Conservation (phyloP, 2,329 filamentous ascomycete genomes). For the Fusarium virguliforme region DNA sequence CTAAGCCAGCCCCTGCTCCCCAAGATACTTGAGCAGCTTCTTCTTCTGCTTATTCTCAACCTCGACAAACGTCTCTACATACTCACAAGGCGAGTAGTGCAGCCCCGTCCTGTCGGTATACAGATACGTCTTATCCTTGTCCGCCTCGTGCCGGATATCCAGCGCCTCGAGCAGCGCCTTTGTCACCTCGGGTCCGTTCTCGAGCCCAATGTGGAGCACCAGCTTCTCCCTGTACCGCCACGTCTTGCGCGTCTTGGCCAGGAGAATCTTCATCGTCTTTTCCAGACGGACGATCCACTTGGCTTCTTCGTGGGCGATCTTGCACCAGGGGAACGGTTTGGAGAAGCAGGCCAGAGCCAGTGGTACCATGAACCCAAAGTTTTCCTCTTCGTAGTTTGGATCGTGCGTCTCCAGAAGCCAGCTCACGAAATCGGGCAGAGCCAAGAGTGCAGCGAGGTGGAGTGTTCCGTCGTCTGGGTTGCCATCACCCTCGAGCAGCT, state of each 20-base stretch:
- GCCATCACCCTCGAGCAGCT: neutral
- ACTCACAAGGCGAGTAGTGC: conserved; percentile 27
- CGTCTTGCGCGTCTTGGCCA: conserved; percentile 4
- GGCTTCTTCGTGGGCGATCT: conserved; percentile 24
- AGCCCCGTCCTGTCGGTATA: conserved; percentile 27
- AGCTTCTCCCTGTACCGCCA: conserved; percentile 30
- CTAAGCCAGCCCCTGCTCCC: conserved; percentile 17
- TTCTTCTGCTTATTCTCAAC: conserved; percentile 24
- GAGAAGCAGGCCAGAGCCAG: conserved; percentile 24
- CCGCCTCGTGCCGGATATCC: neutral
- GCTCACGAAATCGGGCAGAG: conserved; percentile 13
- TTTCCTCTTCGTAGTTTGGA: conserved; percentile 30
- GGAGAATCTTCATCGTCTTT: conserved; percentile 26
- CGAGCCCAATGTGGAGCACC: conserved; percentile 23
- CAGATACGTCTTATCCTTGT: conserved; percentile 17
- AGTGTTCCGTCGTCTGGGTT: conserved; percentile 18
- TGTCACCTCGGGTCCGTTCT: conserved; percentile 25
- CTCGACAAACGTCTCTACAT: conserved; percentile 28
- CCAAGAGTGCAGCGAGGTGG: conserved; percentile 28
- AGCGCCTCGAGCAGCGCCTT: conserved; percentile 17
- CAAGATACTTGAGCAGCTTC: conserved; percentile 12
- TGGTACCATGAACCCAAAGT: conserved; percentile 34
- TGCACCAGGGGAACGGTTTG: conserved; percentile 25
- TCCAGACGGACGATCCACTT: conserved; percentile 16
- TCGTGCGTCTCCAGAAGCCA: conserved; percentile 30